A percentile compares a stretch with the other conserved stretches of the same genome.
phyloP scores from a whole-genome alignment of 352 stramenopile genomes.

The Phytophthora sansomeana region DNA sequence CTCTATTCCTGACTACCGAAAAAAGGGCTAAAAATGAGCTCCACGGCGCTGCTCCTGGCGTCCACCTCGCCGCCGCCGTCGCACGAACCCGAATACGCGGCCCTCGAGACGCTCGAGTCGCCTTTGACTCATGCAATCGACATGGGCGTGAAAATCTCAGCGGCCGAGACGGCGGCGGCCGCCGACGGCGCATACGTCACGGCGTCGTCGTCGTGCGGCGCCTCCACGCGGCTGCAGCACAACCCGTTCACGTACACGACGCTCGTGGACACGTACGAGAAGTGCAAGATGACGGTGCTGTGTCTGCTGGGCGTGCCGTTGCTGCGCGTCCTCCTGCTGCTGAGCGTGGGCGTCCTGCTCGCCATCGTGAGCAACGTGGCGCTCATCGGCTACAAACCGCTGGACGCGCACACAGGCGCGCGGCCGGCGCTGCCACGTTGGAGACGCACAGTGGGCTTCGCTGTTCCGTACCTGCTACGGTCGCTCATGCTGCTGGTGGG shows the following conservation, averaged over 20 bases:
- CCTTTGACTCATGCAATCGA: constrained; percentile 29
- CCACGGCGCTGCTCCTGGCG: constrained; percentile 32
- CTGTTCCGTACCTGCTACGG: constrained; percentile 55
- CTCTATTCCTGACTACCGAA: constrained; percentile 30
- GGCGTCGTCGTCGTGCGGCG: constrained; percentile 25
- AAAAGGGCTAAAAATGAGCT: constrained; percentile 46
- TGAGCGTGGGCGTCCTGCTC: constrained; percentile 44
- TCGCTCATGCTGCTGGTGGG: constrained; percentile 64
- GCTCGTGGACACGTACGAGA: constrained; percentile 65
- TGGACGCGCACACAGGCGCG: constrained; percentile 43
- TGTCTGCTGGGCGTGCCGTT: constrained; percentile 68
- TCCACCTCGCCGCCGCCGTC: constrained; percentile 31
- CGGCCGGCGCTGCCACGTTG: constrained; percentile 46
- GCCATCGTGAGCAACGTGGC: constrained; percentile 54
- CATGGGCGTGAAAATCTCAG: constrained; percentile 35
- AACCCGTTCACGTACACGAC: constrained; percentile 76
- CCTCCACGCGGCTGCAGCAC: constrained; percentile 13
- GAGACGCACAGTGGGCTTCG: constrained; percentile 47
- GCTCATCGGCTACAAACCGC: constrained; percentile 56
- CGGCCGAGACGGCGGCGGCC: constrained; percentile 18
- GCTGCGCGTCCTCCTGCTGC: constrained; percentile 55
- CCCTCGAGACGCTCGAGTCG: constrained; percentile 21
- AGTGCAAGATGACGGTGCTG: constrained; percentile 60
- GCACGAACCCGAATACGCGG: constrained; percentile 23
- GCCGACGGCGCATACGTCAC: constrained; percentile 35